Percentiles rank a stretch among this genome's conserved stretches.
These are phyloP conservation scores for Thymus mandschuricus DNA, from an alignment of 257 asterid species.

Conservation along the genomic window DNA sequence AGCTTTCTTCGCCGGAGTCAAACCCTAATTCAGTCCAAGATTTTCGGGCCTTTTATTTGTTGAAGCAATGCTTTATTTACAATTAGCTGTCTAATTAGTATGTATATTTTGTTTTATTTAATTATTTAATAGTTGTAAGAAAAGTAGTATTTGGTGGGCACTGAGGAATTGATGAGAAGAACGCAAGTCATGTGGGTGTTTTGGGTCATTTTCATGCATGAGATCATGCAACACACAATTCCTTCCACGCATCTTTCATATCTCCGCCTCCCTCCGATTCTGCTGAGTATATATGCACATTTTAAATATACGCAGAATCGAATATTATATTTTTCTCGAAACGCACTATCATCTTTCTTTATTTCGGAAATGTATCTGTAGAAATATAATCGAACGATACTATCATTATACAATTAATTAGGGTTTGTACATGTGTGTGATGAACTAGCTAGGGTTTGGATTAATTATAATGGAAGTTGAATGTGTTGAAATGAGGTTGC, in stretches of 20 bases:
- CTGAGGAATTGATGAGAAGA: slow-evolving; percentile 9
- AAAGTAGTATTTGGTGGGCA: neutral
- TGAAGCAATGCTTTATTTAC: slow-evolving; percentile 2
- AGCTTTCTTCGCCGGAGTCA: slow-evolving; percentile 1
- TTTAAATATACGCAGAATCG: no score
- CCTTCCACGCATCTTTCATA: slow-evolving; percentile 27
- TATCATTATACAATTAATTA: no score
- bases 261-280: no score
- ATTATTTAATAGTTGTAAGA: neutral
- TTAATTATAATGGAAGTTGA: slow-evolving; percentile 28
- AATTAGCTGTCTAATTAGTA: no score
- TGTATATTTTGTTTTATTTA: no score
- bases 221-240: slow-evolving; percentile 18
- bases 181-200: slow-evolving; percentile 48
- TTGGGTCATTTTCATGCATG: slow-evolving; percentile 47
- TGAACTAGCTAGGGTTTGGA: neutral
- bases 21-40: slow-evolving; percentile 6
- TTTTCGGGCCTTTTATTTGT: neutral
- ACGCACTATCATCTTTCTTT: no score
- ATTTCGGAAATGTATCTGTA: no score
- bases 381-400: no score
- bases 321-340: no score
- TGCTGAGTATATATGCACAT: no score
- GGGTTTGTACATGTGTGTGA: no score
- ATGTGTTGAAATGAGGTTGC: slow-evolving; percentile 32